These are phyloP conservation scores for Leucocoprinus birnbaumii DNA, from an alignment of 768 basidiomycete genomes.

Conservation along the genomic window DNA sequence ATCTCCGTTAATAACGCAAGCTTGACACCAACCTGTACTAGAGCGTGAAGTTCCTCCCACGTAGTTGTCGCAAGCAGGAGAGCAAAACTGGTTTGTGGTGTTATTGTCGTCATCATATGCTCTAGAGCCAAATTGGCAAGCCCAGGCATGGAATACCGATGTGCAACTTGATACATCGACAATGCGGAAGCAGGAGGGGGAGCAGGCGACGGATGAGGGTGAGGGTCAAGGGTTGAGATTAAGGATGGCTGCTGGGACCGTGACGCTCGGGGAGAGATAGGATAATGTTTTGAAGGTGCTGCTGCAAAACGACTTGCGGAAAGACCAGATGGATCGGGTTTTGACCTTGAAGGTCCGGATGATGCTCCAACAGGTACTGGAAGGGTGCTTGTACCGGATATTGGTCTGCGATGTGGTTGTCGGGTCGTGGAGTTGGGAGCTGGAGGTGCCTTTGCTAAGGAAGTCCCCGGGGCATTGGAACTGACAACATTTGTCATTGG, in stretches of 20 bases:
- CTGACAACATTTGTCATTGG: conserved; percentile 21
- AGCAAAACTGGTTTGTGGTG: conserved; percentile 63
- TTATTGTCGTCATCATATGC: conserved; percentile 70
- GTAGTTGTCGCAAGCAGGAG: conserved; percentile 64
- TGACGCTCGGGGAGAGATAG: conserved; percentile 43
- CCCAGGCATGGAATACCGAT: conserved; percentile 68
- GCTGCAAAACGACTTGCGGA: conserved; percentile 27
- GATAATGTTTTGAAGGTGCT: conserved; percentile 35
- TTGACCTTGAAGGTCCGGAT: conserved; percentile 30
- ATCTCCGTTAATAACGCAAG: conserved; percentile 9
- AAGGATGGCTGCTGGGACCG: conserved; percentile 32
- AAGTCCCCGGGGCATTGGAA: conserved; percentile 16
- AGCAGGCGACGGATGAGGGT: conserved; percentile 62
- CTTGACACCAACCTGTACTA: conserved; percentile 51
- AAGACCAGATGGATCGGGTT: conserved; percentile 39
- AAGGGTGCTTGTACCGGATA: conserved; percentile 19
- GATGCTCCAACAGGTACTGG: conserved; percentile 17
- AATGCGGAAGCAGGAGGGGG: conserved; percentile 70
- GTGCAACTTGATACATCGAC: conserved; percentile 73
- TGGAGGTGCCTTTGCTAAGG: conserved; percentile 8
- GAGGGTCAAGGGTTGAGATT: conserved; percentile 53
- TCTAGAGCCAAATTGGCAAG: conserved; percentile 67
- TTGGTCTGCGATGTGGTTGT: conserved; percentile 19
- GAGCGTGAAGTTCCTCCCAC: conserved; percentile 60
- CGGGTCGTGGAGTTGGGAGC: conserved; percentile 1